Base-by-base conservation (phyloP, 2,329 filamentous ascomycete species). In the Dactylellina parvicollis region DNA sequence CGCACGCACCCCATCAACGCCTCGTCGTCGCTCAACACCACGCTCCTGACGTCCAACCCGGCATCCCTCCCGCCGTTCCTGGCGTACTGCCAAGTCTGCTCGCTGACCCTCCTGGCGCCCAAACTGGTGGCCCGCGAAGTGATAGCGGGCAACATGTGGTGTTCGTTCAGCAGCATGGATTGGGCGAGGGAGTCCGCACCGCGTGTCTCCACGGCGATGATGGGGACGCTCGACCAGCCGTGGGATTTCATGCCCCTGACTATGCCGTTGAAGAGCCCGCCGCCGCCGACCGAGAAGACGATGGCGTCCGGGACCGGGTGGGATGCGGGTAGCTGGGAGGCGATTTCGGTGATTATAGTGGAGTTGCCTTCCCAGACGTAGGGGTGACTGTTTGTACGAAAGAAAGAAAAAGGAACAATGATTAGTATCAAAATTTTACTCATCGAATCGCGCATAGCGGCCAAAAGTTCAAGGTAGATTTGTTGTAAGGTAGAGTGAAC, bases 271-370 rank as follows among this genome's bases (percentile, higher is more conserved):
- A 96, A 84, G 20, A 96, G 81, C 0, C 92, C 92, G 14, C 92
- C 92, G 8, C 92, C 92, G 4, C 92, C 92, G 36, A 93, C 90
- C 69, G 85, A 89, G 80, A 90, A 94, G 46, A 95, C 85, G 10
- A 96, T 83, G 2, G 85, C 90, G 77, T 92, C 88, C 2, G 90
- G 84, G 8, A 83, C 82, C 0, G 59, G 59, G 5, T 72, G 67
- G 22, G 36, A 22, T 52, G 46, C 44, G 1, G 67, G 67, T 2
- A 72, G 77, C 75, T 85, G 82, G 1, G 79, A 72, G 16, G 78
- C 77, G 24, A 85, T 80, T 77, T 86, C 84, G 67, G 85, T 82
- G 59, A 91, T 82, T 18, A 91, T 81, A 20, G 83, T 87, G 4
- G 83, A 81, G 70, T 88, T 85, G 14, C 89, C 90, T 42, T 85